These are phyloP conservation scores for Neurospora sp. DNA, from an alignment of 495 filamentous ascomycete genomes.

Conservation along the genomic window DNA sequence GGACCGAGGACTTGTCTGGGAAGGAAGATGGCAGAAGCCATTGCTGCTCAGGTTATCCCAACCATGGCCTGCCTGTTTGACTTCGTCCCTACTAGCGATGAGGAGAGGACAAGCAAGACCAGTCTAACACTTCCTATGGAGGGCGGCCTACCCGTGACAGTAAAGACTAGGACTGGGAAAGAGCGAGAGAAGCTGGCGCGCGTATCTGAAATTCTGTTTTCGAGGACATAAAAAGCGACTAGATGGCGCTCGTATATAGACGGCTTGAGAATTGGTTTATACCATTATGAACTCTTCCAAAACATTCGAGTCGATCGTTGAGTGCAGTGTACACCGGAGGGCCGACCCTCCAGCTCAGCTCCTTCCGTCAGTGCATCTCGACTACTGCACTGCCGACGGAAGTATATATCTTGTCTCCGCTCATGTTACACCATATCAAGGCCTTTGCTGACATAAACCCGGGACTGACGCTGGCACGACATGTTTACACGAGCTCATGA, in stretches of 20 bases:
- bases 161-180: conserved; percentile 10
- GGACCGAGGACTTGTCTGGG: conserved; percentile 47
- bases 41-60: conserved; percentile 43
- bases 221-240: neutral
- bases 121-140: conserved; percentile 53
- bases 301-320: too few relatives aligned
- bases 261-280: neutral
- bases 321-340: too few relatives aligned
- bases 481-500: neutral
- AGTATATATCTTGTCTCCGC: neutral
- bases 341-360: too few relatives aligned
- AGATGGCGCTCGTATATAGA: neutral
- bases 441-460: neutral
- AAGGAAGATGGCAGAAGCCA: conserved; percentile 48
- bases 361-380: too few relatives aligned
- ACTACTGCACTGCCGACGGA: neutral
- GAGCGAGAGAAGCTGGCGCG: neutral
- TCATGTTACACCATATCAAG: neutral
- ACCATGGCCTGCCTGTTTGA: conserved; percentile 37
- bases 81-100: conserved; percentile 30
- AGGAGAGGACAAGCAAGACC: conserved; percentile 41
- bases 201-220: neutral
- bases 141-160: conserved; percentile 41
- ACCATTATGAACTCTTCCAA: neutral
- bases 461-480: neutral